These are phyloP conservation scores for Aureobasidium sp. DNA, from an alignment of 2,329 filamentous ascomycete species.

Conservation along the genomic window DNA sequence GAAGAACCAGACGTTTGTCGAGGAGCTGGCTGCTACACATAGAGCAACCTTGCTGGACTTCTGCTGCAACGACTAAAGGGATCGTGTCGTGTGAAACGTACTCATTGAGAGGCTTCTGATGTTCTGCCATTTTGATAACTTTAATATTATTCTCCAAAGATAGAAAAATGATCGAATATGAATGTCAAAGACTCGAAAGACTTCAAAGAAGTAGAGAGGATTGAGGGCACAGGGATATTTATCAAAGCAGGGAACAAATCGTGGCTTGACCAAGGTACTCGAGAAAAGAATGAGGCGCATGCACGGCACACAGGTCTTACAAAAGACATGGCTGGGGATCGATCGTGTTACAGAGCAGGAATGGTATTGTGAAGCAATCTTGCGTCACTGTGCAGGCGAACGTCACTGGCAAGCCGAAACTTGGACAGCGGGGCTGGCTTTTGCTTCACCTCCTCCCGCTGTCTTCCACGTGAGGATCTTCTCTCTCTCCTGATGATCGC, in stretches of 20 bases:
- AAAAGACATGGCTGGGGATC: slow-evolving; percentile 7
- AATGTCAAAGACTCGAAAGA: neutral
- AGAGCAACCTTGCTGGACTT: too few species aligned
- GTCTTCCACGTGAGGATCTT: neutral
- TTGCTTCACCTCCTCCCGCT: neutral
- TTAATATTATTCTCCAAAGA: neutral
- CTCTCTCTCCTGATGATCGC: neutral
- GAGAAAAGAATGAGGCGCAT: slow-evolving; percentile 4
- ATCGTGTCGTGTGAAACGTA: slow-evolving; percentile 21
- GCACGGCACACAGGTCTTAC: neutral
- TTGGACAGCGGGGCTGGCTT: neutral
- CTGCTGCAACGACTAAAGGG: too few species aligned
- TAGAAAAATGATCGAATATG: neutral
- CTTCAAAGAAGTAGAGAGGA: neutral
- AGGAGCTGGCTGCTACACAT: too few species aligned
- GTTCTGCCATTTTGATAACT: slow-evolving; percentile 17
- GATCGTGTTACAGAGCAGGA: neutral
- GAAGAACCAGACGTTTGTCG: neutral
- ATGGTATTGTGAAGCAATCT: neutral
- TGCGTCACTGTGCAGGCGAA: neutral
- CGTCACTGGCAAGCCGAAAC: neutral
- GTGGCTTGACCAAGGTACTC: slow-evolving; percentile 1
- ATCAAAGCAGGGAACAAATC: slow-evolving; percentile 1
- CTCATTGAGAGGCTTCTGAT: slow-evolving; percentile 36
- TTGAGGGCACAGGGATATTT: neutral